Evolutionary conservation across 441 rosid species (phyloP), one percentile per base, ranked within the genome.

Genomic region (Populus hybrid): DNA sequence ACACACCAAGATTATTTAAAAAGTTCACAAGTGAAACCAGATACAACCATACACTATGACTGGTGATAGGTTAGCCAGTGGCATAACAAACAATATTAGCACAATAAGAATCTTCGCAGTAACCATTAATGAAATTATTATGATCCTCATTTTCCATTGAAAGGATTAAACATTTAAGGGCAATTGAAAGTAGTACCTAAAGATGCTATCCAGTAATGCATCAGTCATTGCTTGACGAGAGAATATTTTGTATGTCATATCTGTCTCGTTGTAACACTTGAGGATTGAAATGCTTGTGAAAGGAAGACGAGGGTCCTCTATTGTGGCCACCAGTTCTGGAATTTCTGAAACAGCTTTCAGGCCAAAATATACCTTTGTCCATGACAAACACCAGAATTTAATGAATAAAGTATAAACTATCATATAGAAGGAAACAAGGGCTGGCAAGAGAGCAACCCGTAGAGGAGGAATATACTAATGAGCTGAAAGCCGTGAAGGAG

Each of bases 211-310:
- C 26, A 95, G 91, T 35, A 95, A 85, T 24, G 85, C 75, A 80
- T 93, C 99, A 63, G 88, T 57, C 87, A 92, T 83, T 63, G 85
- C 79, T 71, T 83, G 67, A 3, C 98, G 90, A 11, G 97, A 88
- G 88, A 95, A 95, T 26, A 95, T 81, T 89, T 95, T 95, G 87
- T 91, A 91, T 73, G 88, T 84, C 81, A 78, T 79, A 69, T 95
- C 97, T 24, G 87, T 87, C 73, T 82, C 85, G n/a, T 75, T 77
- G 68, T 91, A 86, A 59, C 79, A 85, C 89, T 82, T 87, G 50
- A 95, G 97, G 67, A 95, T 71, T 9, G 97, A 90, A 80, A 95
- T 91, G 87, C 94, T 73, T 4, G 94, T 87, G 86, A 95, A 92
- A 53, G 97, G 99, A 76, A 93, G 82, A 63, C 79, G 81, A 35